Base-by-base conservation (phyloP, 345 rosid species). In the Hibiscus syriacus region DNA sequence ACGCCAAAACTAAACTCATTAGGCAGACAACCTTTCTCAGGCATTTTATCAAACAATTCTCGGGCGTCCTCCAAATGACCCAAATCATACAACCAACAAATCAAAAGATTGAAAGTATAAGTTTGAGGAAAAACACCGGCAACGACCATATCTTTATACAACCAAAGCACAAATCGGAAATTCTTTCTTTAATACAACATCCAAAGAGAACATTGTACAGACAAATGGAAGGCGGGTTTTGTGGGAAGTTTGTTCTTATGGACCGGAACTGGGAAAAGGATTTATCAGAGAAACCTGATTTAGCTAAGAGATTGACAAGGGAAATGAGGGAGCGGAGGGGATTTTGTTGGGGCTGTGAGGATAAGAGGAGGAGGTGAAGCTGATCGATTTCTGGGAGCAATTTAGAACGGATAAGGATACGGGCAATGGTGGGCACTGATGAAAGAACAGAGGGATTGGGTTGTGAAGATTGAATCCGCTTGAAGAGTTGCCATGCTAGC, bases 401-500 rank as follows among this genome's bases (percentile, higher is more conserved):
- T 70, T 84, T 70, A 50, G 90, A 79, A 69, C 79, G 76, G 67
- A 88, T 49, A 56, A 94, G 90, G 77, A 91, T 78, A 56, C 80
- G 87, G 69, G 88, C 64, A 22, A 91, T 85, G 46, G 85, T 72
- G 58, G 92, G 87, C 3, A 84, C 48, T 9, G 90, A 81, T 60
- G 72, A 66, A 13, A 74, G 55, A 77, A 39, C 41, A 5, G 75
- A 19, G 5, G 67, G 67, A n/a, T 59, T 29, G 12, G 82, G 57
- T 30, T 81, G 84, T 63, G 84, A 84, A 34, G 90, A 79, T 66
- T 81, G 75, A 25, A 86, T 56, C 26, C 96, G 95, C 84, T 81
- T 87, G 88, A 83, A 89, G 74, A 92, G 81, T 10, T 77, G 77
- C 99, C 97, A 92, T 82, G 98, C 98, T 19, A 88, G 72, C 67